Base-by-base conservation (phyloP, 2,329 filamentous ascomycete genomes). In the Elsinoe perseae region DNA sequence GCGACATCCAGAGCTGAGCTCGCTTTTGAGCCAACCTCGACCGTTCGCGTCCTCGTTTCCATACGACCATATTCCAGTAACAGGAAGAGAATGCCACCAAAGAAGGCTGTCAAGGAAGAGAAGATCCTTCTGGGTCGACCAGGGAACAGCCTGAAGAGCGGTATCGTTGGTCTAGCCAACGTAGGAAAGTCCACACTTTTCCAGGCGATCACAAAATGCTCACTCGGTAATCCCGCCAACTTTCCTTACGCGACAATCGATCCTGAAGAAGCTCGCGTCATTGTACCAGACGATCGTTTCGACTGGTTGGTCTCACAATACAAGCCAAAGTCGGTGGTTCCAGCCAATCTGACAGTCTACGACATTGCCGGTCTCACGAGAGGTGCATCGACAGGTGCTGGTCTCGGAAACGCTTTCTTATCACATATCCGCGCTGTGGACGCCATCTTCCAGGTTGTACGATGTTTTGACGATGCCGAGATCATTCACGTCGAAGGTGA, bases 401-500 rank as follows among this genome's bases (percentile, higher is more conserved):
- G 93, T 80, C 86, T 98, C 60, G 93, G 93, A 68, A 98, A 98
- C 72, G 83, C 92, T 65, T 98, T 98, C 83, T 79, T 98, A 77
- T 97, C 93, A 34, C 93, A 98, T 74, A 98, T 98, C 66, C 89
- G 95, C 71, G 93, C 93, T 68, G 62, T 72, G 63, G 57, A 77
- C 67, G 60, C 71, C 62, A 62, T 69, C 63, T 68, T 72, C 63
- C 66, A 73, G 63, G 66, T 73, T 54, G 66, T 72, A 23, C 68
- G 70, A 61, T 68, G 68, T 65, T 71, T 98, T 75, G 95, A 98
- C 70, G 93, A 98, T 79, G 93, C 92, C 59, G 93, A 98, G 76
- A 98, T 98, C 68, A 97, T 96, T 66, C 93, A 98, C 81, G 91
- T 98, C 63, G 95, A 98, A 80, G 95, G 93, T 71, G 93, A 98